Percentiles rank a stretch among this genome's conserved stretches.
These are phyloP conservation scores for Umbelopsis isabellina DNA, from an alignment of 192 early-diverging fungal species.

Conservation along the genomic window DNA sequence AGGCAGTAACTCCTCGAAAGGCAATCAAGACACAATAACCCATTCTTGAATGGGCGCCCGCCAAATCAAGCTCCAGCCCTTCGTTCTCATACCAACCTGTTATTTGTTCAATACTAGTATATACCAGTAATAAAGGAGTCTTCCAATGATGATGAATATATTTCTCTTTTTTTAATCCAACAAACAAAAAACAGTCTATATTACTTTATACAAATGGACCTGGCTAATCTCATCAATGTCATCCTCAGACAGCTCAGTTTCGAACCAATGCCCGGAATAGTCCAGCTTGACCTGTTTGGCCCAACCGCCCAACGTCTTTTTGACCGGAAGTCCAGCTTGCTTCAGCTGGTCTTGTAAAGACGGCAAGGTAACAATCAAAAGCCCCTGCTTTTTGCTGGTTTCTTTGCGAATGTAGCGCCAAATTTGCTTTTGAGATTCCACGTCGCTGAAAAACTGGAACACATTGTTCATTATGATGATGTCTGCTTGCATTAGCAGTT, in stretches of 20 bases:
- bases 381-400: constrained; percentile 41
- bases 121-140: constrained; percentile 12
- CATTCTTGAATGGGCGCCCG: not conserved
- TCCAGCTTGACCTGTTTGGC: constrained; percentile 53
- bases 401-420: constrained; percentile 57
- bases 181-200: constrained; percentile 25
- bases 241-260: constrained; percentile 54
- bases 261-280: constrained; percentile 43
- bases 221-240: constrained; percentile 54
- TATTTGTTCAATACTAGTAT: not conserved
- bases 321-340: constrained; percentile 54
- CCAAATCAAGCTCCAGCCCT: not conserved
- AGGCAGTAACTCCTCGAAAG: constrained; percentile 11
- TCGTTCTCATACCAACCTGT: not conserved
- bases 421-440: constrained; percentile 47
- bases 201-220: constrained; percentile 60
- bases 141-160: not conserved
- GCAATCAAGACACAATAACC: constrained; percentile 13
- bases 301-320: constrained; percentile 47
- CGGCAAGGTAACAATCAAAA: constrained; percentile 52
- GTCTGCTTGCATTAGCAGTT: constrained; percentile 49
- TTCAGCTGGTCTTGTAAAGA: constrained; percentile 60
- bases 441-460: constrained; percentile 59
- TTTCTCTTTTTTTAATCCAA: no score
- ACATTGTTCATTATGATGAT: constrained; percentile 66